Evolutionary conservation across 1,284 basidiomycete genomes (phyloP), one percentile per base, ranked within the genome.

Genomic region (Apiotrichum mycotoxinovorans): DNA sequence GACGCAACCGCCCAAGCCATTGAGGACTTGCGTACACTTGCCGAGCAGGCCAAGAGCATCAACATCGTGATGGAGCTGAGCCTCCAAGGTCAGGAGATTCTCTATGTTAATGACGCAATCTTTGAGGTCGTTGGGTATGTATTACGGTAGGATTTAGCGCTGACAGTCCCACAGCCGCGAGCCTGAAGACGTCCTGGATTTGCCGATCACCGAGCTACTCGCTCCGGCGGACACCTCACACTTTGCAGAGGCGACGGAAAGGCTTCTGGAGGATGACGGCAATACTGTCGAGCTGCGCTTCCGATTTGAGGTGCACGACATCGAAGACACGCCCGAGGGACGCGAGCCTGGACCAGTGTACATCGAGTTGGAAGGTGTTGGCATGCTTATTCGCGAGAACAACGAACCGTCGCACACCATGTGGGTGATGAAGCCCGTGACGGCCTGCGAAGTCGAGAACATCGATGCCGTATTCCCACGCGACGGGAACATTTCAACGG

Each of bases 301-400:
- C 80, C 87, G 87, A 58, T 83, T 98, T 44, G 85, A 87, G 65
- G 71, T 74, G 7, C 71, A 73, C 48, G 70, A 73, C 15, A 51
- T 65, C 10, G 68, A 65, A 30, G 69, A 70, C 17, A 69, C 67
- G 23, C 58, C 69, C 20, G 71, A 69, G 11, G 71, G 66, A 12
- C 69, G 76, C n/a, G 67, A 73, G 43, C 67, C 73, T 38, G 69
- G 73, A 76, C 82, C 63, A 78, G 87, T 66, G 43, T 93, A 87
- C 74, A 88, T 91, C 73, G 84, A 85, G 68, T 94, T 98, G 86
- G 93, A 97, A 68, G 96, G 91, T 40, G 96, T 96, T 72, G 96
- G 96, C 23, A 98, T 99, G 95, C 84, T 98, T 65, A 95, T 98
- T 87, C 85, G 91, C 63, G 92, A 96, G 76, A 85, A 91, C 35